A percentile compares a stretch with the other conserved stretches of the same genome.
phyloP scores from a whole-genome alignment of 129 eudicot species.

The Daucus carota region DNA sequence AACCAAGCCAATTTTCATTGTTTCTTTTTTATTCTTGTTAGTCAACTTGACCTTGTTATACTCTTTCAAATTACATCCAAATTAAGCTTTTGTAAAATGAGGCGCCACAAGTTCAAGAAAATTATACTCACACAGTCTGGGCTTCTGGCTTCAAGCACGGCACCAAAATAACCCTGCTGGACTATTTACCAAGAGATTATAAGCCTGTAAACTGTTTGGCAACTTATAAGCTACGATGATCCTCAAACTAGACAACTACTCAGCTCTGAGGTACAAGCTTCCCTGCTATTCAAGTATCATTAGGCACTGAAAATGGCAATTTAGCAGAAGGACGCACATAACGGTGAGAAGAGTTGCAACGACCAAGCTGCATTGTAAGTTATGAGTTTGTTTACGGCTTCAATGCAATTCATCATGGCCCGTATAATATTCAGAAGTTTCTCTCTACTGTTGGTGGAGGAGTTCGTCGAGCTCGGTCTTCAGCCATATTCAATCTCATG shows the following conservation, averaged over 20 bases:
- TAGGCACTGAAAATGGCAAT: neutral
- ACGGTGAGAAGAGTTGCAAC: neutral
- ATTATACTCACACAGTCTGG: no score
- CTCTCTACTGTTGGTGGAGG: constrained; percentile 21
- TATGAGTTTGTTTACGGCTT: neutral
- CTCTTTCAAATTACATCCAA: no score
- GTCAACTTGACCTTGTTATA: no score
- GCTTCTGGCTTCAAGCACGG: no score
- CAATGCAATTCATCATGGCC: neutral
- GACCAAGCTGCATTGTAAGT: neutral
- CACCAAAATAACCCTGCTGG: no score
- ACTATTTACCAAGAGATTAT: neutral
- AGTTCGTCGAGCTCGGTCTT: constrained; percentile 28
- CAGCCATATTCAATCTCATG: constrained; percentile 59
- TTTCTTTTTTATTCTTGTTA: no score
- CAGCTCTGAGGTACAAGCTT: neutral
- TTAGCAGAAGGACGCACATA: neutral
- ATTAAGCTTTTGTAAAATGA: no score
- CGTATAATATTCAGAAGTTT: constrained; percentile 14
- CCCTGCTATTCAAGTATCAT: neutral
- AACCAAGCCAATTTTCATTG: no score
- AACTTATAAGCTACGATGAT: neutral
- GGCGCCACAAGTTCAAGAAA: no score
- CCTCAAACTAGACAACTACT: neutral
- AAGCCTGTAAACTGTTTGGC: neutral